Evolutionary conservation across 257 asterid genomes (phyloP).

Genomic region (Anisodus tanguticus): DNA sequence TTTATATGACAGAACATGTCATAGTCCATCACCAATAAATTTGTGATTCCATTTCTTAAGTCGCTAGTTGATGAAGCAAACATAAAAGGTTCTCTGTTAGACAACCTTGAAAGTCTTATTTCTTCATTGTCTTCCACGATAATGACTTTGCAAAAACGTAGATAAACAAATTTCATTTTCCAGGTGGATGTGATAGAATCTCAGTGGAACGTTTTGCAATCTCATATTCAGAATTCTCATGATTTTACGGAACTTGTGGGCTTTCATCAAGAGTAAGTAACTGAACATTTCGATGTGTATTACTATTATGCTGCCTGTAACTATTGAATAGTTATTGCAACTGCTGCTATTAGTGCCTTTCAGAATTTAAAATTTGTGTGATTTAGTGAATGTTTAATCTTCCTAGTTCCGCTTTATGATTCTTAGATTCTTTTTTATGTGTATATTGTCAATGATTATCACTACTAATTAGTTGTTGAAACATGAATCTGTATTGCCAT

Average conservation of each 20-base stretch:
- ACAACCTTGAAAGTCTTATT: slow-evolving; percentile 21
- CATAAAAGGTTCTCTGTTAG: slow-evolving; percentile 12
- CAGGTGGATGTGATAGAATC: slow-evolving; percentile 99
- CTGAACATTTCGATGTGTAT: background rate
- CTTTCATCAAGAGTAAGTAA: slow-evolving; percentile 95
- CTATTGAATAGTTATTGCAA: background rate
- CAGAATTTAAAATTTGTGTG: background rate
- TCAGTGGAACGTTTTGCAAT: slow-evolving; percentile 96
- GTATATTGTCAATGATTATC: slow-evolving; percentile 5
- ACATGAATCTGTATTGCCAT: background rate
- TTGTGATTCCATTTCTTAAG: slow-evolving; percentile 15
- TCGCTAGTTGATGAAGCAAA: background rate
- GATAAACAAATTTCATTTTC: slow-evolving; percentile 34
- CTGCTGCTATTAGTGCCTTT: background rate
- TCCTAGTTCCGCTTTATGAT: background rate
- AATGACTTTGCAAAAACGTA: slow-evolving; percentile 30
- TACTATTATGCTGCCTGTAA: slow-evolving; percentile 2
- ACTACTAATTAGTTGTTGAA: background rate
- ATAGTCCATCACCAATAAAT: background rate
- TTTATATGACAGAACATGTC: background rate
- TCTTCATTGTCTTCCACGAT: slow-evolving; percentile 28
- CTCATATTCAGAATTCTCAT: slow-evolving; percentile 84
- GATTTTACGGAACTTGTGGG: slow-evolving; percentile 94
- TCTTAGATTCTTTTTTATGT: background rate
- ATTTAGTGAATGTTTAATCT: background rate